These are phyloP conservation scores for Colletotrichum sansevieriae DNA, from an alignment of 2,329 filamentous ascomycete species.

Conservation along the genomic window DNA sequence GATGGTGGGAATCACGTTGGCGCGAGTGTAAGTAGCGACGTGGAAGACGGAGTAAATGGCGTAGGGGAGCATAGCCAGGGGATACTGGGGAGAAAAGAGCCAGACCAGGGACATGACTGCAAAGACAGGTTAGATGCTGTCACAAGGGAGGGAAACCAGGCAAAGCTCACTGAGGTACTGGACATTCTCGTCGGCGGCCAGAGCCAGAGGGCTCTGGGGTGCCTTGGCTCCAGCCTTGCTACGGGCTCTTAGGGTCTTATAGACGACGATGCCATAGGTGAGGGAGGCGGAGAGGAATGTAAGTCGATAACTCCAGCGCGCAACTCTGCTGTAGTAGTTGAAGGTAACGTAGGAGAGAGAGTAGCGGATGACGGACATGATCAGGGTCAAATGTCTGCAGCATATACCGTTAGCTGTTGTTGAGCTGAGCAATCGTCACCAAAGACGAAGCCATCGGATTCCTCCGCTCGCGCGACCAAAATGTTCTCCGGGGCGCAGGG, in stretches of 20 bases:
- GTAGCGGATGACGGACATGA: constrained; percentile 87
- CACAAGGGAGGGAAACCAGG: constrained; percentile 17
- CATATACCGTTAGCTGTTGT: constrained; percentile 5
- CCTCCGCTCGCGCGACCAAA: constrained; percentile 5
- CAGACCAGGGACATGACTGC: constrained; percentile 93
- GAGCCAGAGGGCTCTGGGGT: constrained; percentile 70
- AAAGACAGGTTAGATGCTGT: constrained; percentile 28
- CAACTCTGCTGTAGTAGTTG: constrained; percentile 84
- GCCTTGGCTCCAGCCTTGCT: constrained; percentile 78
- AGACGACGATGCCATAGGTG: constrained; percentile 98
- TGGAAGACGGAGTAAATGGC: constrained; percentile 98
- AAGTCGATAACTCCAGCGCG: constrained; percentile 87
- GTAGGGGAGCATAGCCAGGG: constrained; percentile 92
- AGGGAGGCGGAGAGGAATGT: constrained; percentile 90
- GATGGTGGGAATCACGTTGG: constrained; percentile 90
- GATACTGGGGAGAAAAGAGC: constrained; percentile 91
- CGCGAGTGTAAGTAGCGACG: constrained; percentile 94
- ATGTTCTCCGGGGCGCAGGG: constrained; percentile 31
- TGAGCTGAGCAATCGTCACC: not conserved
- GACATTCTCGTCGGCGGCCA: constrained; percentile 93
- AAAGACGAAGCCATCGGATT: not conserved
- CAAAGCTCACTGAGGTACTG: constrained; percentile 87
- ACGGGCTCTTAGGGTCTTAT: constrained; percentile 94
- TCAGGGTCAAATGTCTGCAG: constrained; percentile 84
- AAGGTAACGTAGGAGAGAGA: constrained; percentile 87